Evolutionary conservation across 495 filamentous ascomycete species (phyloP).

Genomic region (Annulohypoxylon moriforme): DNA sequence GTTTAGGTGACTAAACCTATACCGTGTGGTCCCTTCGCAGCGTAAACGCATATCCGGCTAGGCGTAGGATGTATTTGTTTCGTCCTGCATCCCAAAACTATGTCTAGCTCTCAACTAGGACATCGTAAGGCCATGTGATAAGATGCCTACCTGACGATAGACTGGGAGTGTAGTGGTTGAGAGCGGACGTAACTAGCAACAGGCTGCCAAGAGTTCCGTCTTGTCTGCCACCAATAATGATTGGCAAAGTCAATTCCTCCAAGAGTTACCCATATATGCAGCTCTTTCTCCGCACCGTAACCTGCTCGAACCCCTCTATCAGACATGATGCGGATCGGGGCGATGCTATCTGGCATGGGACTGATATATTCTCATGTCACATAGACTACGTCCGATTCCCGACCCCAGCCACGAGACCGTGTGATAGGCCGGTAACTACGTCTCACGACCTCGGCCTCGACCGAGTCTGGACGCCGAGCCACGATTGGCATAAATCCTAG

Average conservation of each 20-base stretch:
- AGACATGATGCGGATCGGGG: constrained; percentile 13
- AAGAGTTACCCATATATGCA: constrained; percentile 11
- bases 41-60: constrained; percentile 13
- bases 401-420: constrained; percentile 2
- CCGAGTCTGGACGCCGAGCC: constrained; percentile 11
- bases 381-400: constrained; percentile 27
- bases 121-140: constrained; percentile 15
- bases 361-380: constrained; percentile 11
- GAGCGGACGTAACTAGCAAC: neutral
- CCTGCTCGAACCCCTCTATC: constrained; percentile 1
- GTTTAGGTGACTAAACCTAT: neutral
- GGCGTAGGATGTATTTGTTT: neutral
- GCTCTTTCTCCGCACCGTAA: constrained; percentile 7
- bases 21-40: neutral
- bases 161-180: constrained; percentile 7
- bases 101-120: constrained; percentile 2
- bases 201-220: constrained; percentile 5
- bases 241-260: neutral
- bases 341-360: constrained; percentile 13
- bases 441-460: constrained; percentile 14
- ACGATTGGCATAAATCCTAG: neutral
- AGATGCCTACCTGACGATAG: constrained; percentile 13
- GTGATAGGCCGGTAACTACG: neutral
- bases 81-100: constrained; percentile 6
- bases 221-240: neutral